These are phyloP conservation scores for Claviceps digitariae DNA, from an alignment of 2,329 filamentous ascomycete genomes.

Conservation along the genomic window DNA sequence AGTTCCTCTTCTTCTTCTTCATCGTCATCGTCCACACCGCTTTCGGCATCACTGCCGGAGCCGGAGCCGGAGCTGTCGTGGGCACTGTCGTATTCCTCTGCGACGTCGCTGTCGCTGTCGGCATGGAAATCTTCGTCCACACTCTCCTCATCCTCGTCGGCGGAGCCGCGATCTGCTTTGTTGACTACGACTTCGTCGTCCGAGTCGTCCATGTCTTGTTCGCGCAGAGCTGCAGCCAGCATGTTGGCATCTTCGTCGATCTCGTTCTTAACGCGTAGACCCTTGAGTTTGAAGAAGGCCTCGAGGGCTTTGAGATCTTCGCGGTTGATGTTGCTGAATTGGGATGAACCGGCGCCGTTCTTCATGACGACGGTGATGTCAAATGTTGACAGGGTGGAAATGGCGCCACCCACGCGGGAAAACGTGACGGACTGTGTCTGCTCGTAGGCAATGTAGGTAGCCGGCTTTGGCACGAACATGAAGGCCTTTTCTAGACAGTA, in stretches of 20 bases:
- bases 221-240: constrained; percentile 68
- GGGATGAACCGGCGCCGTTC: constrained; percentile 71
- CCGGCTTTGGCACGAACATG: constrained; percentile 97
- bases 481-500: constrained; percentile 98
- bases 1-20: constrained; percentile 27
- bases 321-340: constrained; percentile 98
- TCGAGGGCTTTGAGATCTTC: constrained; percentile 97
- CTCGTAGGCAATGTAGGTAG: constrained; percentile 93
- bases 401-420: constrained; percentile 85
- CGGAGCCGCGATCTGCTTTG: constrained; percentile 69
- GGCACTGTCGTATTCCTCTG: constrained; percentile 86
- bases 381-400: constrained; percentile 89
- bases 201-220: constrained; percentile 70
- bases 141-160: constrained; percentile 91
- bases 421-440: constrained; percentile 86
- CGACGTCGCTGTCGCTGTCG: constrained; percentile 86
- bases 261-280: constrained; percentile 93
- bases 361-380: constrained; percentile 93
- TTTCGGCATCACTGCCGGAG: constrained; percentile 42
- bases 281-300: constrained; percentile 93
- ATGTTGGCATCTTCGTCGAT: constrained; percentile 84
- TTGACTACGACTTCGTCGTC: constrained; percentile 66
- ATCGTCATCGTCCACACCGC: constrained; percentile 33
- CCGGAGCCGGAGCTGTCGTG: constrained; percentile 75
- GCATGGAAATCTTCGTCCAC: constrained; percentile 93